Evolutionary conservation across 352 stramenopile species (phyloP).

Genomic region (Pythium coloratum): DNA sequence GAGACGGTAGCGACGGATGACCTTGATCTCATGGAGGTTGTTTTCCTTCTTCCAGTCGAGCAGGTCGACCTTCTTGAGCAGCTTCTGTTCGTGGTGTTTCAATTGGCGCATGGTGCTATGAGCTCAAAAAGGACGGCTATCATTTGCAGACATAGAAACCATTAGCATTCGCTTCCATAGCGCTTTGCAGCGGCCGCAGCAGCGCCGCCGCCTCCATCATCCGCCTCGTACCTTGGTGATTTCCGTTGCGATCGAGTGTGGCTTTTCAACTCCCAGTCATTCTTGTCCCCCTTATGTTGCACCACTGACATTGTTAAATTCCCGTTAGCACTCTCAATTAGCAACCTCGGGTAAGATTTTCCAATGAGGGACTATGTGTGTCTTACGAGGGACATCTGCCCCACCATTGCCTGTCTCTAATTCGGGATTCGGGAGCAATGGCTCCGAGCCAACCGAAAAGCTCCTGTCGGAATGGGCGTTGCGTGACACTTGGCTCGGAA

Average conservation of each 20-base stretch:
- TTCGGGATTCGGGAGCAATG: slow-evolving; percentile 32
- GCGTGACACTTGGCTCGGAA: slow-evolving; percentile 9
- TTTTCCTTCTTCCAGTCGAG: slow-evolving; percentile 99
- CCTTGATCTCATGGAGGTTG: slow-evolving; percentile 98
- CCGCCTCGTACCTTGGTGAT: slow-evolving; percentile 10
- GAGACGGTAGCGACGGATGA: slow-evolving; percentile 97
- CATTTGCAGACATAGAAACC: neutral
- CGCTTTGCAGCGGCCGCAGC: neutral
- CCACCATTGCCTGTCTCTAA: slow-evolving; percentile 15
- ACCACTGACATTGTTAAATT: slow-evolving; percentile 3
- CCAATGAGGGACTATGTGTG: slow-evolving; percentile 10
- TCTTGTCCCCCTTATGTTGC: slow-evolving; percentile 21
- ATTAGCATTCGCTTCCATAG: neutral
- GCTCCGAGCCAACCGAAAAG: slow-evolving; percentile 34
- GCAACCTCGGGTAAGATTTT: slow-evolving; percentile 18
- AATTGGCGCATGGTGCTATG: slow-evolving; percentile 82
- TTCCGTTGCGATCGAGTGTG: slow-evolving; percentile 17
- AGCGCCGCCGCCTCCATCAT: neutral
- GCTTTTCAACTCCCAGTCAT: slow-evolving; percentile 30
- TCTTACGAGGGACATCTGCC: slow-evolving; percentile 11
- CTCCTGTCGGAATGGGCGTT: slow-evolving; percentile 7
- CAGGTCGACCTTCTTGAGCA: slow-evolving; percentile 99
- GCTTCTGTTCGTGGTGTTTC: slow-evolving; percentile 98
- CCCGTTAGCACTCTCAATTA: slow-evolving; percentile 1
- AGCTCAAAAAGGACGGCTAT: neutral